These are phyloP conservation scores for Tephrocybe sp. DNA, from an alignment of 768 basidiomycete genomes.

Conservation along the genomic window DNA sequence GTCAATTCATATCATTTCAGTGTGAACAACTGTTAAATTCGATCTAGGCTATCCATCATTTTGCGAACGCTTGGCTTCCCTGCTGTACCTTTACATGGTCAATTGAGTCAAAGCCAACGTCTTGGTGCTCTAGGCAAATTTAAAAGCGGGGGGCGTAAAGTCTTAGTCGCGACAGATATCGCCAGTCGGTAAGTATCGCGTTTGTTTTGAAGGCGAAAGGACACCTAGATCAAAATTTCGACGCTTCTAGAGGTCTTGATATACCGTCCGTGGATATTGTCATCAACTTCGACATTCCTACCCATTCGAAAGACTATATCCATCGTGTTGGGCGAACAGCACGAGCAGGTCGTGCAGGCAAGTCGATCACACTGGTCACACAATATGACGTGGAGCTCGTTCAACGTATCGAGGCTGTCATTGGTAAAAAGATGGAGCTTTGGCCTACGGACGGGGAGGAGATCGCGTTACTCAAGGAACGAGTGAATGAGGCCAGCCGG, in stretches of 20 bases:
- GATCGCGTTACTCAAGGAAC: slow-evolving; percentile 79
- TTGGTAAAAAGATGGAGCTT: slow-evolving; percentile 87
- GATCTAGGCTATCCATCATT: slow-evolving; percentile 74
- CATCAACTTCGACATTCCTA: slow-evolving; percentile 97
- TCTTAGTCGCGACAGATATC: slow-evolving; percentile 95
- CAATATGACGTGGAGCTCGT: slow-evolving; percentile 98
- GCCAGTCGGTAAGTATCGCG: slow-evolving; percentile 70
- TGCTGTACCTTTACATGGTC: slow-evolving; percentile 93
- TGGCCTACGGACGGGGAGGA: slow-evolving; percentile 89
- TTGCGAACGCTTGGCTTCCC: slow-evolving; percentile 89
- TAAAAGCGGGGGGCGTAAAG: slow-evolving; percentile 87
- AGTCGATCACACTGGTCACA: slow-evolving; percentile 95
- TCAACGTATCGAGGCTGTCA: slow-evolving; percentile 90
- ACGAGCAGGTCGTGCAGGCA: slow-evolving; percentile 94
- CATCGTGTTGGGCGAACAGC: slow-evolving; percentile 98
- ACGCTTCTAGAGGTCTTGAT: slow-evolving; percentile 72
- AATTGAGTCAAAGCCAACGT: slow-evolving; percentile 90
- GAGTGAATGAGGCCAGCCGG: slow-evolving; percentile 83
- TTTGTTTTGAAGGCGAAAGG: not conserved
- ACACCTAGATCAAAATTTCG: not conserved
- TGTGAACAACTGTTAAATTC: not conserved
- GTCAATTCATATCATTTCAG: slow-evolving; percentile 31
- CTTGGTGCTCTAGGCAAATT: slow-evolving; percentile 93
- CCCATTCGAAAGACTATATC: slow-evolving; percentile 98
- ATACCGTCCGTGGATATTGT: slow-evolving; percentile 95